Percentiles rank a stretch among this genome's conserved stretches.
Conservation (phyloP, 108 stramenopile genomes). For the Discostella stelligeroides region DNA sequence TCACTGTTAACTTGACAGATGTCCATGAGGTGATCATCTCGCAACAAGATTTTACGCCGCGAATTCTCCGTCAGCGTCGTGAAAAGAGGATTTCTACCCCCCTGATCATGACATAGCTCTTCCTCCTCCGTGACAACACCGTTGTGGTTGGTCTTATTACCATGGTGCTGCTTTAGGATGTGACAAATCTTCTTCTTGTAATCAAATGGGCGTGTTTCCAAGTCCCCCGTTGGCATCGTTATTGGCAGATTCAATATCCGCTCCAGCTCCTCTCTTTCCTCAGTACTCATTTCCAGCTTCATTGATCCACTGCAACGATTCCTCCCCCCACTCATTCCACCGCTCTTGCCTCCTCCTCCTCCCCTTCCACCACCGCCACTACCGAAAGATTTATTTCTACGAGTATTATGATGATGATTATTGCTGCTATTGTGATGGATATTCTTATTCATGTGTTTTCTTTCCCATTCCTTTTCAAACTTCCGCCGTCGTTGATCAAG, state of each 20-base stretch:
- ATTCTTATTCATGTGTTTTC: slow-evolving; percentile 25
- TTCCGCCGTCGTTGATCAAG: slow-evolving; percentile 37
- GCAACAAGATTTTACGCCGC: slow-evolving; percentile 30
- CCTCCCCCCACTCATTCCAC: slow-evolving; percentile 6
- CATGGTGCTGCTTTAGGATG: slow-evolving; percentile 1
- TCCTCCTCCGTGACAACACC: slow-evolving; percentile 40
- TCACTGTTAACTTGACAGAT: not conserved
- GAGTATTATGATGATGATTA: not conserved
- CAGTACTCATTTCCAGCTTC: slow-evolving; percentile 40
- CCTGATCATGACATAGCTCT: slow-evolving; percentile 30
- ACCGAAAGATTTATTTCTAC: not conserved
- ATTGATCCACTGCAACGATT: slow-evolving; percentile 29
- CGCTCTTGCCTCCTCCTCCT: slow-evolving; percentile 16
- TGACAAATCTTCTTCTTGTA: slow-evolving; percentile 51
- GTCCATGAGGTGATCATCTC: slow-evolving; percentile 43
- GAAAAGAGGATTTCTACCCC: slow-evolving; percentile 52
- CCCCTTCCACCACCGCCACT: slow-evolving; percentile 3
- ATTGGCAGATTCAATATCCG: slow-evolving; percentile 31
- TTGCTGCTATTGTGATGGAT: slow-evolving; percentile 13
- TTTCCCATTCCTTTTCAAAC: slow-evolving; percentile 53
- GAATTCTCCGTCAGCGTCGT: slow-evolving; percentile 31
- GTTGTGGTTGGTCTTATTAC: not conserved
- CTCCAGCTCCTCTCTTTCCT: slow-evolving; percentile 42
- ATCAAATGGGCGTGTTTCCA: slow-evolving; percentile 84
- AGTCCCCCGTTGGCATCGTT: slow-evolving; percentile 29